Evolutionary conservation across 2,329 filamentous ascomycete species (phyloP).

Genomic region (Rhynchosporium graminicola): DNA sequence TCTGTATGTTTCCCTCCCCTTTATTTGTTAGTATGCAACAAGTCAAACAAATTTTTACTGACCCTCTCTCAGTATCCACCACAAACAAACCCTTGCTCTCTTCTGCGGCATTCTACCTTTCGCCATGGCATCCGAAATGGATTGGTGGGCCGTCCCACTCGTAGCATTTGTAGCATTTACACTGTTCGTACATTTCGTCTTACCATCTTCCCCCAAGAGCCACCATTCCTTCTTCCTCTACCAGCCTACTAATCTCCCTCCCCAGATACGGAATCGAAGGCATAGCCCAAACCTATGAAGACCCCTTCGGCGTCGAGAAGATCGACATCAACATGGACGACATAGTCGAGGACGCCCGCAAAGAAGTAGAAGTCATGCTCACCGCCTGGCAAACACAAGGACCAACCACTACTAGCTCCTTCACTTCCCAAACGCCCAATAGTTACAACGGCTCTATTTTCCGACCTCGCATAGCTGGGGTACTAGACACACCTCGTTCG

Average conservation of each 20-base stretch:
- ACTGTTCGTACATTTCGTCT: constrained; percentile 39
- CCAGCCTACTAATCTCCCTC: background rate
- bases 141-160: constrained; percentile 62
- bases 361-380: constrained; percentile 58
- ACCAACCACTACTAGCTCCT: background rate
- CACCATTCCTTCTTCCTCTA: background rate
- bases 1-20: constrained; percentile 43
- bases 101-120: constrained; percentile 63
- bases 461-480: constrained; percentile 26
- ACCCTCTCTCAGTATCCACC: constrained; percentile 53
- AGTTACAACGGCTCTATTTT: constrained; percentile 31
- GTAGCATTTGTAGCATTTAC: constrained; percentile 63
- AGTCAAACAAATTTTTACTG: background rate
- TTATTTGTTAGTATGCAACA: constrained; percentile 9
- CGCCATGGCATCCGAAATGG: constrained; percentile 62
- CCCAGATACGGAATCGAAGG: constrained; percentile 59
- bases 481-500: constrained; percentile 22
- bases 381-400: constrained; percentile 53
- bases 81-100: constrained; percentile 62
- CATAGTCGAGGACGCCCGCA: constrained; percentile 60
- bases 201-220: background rate
- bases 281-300: constrained; percentile 55
- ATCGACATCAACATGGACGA: constrained; percentile 71
- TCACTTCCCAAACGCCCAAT: background rate
- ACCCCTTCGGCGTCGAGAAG: constrained; percentile 65